phyloP scores from a whole-genome alignment of 2,329 filamentous ascomycete genomes.

The Fusarium kyushuense region DNA sequence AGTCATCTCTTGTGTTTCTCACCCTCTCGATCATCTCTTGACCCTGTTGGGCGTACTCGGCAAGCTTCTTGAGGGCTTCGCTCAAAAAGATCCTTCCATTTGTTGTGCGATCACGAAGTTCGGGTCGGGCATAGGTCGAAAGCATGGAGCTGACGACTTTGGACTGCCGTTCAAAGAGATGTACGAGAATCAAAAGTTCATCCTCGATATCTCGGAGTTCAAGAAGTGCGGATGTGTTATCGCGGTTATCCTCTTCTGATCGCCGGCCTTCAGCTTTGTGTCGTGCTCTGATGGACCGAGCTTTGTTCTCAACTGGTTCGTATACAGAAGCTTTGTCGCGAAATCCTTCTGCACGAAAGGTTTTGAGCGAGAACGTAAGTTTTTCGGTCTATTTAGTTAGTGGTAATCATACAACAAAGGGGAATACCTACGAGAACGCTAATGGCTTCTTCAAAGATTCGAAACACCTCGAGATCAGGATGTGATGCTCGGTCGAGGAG shows the following conservation, averaged over 20 bases:
- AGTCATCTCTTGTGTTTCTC: slow-evolving; percentile 69
- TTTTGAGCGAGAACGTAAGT: slow-evolving; percentile 72
- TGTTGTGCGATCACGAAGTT: slow-evolving; percentile 56
- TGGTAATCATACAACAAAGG: accelerated
- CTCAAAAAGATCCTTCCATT: slow-evolving; percentile 64
- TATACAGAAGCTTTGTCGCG: slow-evolving; percentile 58
- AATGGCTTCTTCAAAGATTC: slow-evolving; percentile 75
- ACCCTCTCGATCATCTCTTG: slow-evolving; percentile 70
- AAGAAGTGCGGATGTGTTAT: slow-evolving; percentile 71
- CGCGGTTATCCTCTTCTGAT: slow-evolving; percentile 69
- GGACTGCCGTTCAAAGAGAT: slow-evolving; percentile 69
- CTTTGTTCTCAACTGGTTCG: slow-evolving; percentile 57
- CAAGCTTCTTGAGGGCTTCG: slow-evolving; percentile 64
- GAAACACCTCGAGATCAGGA: slow-evolving; percentile 71
- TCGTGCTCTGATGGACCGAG: slow-evolving; percentile 54
- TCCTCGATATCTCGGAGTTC: slow-evolving; percentile 75
- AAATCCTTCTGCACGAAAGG: slow-evolving; percentile 70
- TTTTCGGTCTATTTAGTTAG: slow-evolving; percentile 64
- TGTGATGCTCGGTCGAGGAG: slow-evolving; percentile 70
- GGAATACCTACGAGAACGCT: slow-evolving; percentile 64
- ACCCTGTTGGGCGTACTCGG: slow-evolving; percentile 66
- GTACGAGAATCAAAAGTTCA: slow-evolving; percentile 68
- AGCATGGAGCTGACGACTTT: slow-evolving; percentile 63
- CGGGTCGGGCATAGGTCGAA: slow-evolving; percentile 56
- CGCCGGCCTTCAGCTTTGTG: slow-evolving; percentile 57